phyloP scores from a whole-genome alignment of 1,284 basidiomycete genomes.

The Tylopilus sp. region DNA sequence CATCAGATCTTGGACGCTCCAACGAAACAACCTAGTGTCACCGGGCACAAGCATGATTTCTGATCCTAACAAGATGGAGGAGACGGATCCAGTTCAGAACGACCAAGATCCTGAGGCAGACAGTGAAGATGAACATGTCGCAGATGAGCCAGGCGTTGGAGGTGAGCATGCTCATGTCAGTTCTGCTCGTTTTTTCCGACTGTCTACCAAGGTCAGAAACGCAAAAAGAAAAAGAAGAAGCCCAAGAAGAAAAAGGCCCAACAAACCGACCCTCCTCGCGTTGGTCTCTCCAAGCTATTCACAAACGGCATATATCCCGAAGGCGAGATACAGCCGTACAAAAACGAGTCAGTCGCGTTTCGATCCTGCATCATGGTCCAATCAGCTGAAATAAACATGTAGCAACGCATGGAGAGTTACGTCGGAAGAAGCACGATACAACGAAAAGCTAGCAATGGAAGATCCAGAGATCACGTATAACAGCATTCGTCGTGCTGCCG shows the following conservation, averaged over 20 bases:
- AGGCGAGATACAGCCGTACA: constrained; percentile 90
- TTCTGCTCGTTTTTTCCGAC: neutral
- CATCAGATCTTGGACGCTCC: too few relatives aligned
- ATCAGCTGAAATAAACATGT: constrained; percentile 7
- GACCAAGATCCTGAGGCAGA: constrained; percentile 24
- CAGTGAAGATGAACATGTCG: constrained; percentile 29
- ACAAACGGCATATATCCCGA: constrained; percentile 82
- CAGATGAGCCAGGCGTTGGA: constrained; percentile 14
- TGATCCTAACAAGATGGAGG: constrained; percentile 13
- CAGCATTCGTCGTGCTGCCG: constrained; percentile 85
- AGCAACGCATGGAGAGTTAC: constrained; percentile 86
- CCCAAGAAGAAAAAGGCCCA: constrained; percentile 75
- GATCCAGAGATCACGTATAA: constrained; percentile 83
- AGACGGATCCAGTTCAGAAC: constrained; percentile 8
- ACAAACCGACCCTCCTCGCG: constrained; percentile 91
- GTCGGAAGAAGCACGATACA: constrained; percentile 84
- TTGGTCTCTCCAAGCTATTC: constrained; percentile 89
- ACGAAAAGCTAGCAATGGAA: constrained; percentile 72
- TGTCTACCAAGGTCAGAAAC: constrained; percentile 57
- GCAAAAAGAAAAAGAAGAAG: constrained; percentile 95
- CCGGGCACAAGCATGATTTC: constrained; percentile 23
- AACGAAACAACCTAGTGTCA: neutral
- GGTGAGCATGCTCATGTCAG: constrained; percentile 19
- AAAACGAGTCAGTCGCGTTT: constrained; percentile 64
- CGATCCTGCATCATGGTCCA: neutral